Percentiles rank a stretch among this genome's conserved stretches.
Evolutionary conservation across 192 early-diverging fungal species (phyloP).

Genomic region (Entophlyctis luteolus): DNA sequence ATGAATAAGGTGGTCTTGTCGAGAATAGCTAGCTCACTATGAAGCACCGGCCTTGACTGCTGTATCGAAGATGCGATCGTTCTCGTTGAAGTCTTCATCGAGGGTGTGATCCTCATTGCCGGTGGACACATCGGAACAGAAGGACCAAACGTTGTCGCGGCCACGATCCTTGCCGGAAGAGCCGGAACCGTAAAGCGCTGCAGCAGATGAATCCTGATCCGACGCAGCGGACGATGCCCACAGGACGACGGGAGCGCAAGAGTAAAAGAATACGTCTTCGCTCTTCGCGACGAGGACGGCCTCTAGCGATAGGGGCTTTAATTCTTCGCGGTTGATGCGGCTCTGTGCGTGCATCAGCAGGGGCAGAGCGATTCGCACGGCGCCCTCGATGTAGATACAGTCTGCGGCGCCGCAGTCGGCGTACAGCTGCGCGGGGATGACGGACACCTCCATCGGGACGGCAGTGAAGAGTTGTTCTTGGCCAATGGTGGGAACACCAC

Average conservation of each 20-base stretch:
- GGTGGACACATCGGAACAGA: conserved; percentile 6
- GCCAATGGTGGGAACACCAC: too few relatives aligned
- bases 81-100: conserved; percentile 20
- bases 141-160: conserved; percentile 15
- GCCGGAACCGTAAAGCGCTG: too few relatives aligned
- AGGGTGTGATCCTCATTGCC: conserved; percentile 4
- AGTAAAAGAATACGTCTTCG: conserved; percentile 15
- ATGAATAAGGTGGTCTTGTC: too few relatives aligned
- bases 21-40: conserved; percentile 6
- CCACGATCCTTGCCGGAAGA: neutral
- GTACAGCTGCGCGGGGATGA: neutral
- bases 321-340: conserved; percentile 15
- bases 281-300: conserved; percentile 16
- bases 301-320: conserved; percentile 11
- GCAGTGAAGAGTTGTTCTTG: too few relatives aligned
- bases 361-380: neutral
- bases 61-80: conserved; percentile 23
- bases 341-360: conserved; percentile 14
- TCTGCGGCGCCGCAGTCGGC: neutral
- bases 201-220: neutral
- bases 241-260: neutral
- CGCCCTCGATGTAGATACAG: neutral
- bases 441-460: conserved; percentile 5
- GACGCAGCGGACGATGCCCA: neutral
- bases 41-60: conserved; percentile 9